Conservation (phyloP, 192 early-diverging fungal species). For the Backusella macrospora region DNA sequence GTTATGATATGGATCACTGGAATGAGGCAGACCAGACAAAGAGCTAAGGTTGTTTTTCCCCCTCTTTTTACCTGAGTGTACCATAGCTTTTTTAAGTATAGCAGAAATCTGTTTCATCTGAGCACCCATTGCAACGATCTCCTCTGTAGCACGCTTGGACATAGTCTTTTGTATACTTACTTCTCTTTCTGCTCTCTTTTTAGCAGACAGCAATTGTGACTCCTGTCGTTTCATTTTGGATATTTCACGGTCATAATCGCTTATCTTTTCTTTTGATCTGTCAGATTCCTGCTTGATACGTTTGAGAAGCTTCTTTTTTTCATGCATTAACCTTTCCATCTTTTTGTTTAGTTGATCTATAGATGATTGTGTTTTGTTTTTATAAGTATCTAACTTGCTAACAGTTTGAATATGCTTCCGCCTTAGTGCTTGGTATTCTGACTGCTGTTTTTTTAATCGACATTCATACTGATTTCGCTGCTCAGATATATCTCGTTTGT, state of each 20-base stretch:
- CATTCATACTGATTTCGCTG: conserved; percentile 19
- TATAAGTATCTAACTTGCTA: conserved; percentile 10
- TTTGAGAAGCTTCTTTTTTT: conserved; percentile 33
- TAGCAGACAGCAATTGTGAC: background rate
- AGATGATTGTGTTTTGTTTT: conserved; percentile 12
- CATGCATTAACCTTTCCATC: conserved; percentile 21
- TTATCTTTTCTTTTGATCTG: conserved; percentile 19
- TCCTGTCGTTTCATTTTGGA: conserved; percentile 18
- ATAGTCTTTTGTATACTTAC: conserved; percentile 11
- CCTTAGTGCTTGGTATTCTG: conserved; percentile 22
- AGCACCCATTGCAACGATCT: background rate
- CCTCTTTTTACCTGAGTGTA: background rate
- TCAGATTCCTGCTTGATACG: conserved; percentile 36
- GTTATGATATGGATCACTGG: conserved; percentile 1
- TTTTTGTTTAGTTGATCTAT: conserved; percentile 21
- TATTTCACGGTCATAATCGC: conserved; percentile 19
- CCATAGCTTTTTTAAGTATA: conserved; percentile 11
- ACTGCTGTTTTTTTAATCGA: conserved; percentile 21
- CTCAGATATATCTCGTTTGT: conserved; percentile 20
- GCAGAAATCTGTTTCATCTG: conserved; percentile 22
- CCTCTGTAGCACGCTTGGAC: conserved; percentile 19
- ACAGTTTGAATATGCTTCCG: conserved; percentile 26
- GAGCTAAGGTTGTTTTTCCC: background rate
- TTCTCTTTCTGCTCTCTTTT: conserved; percentile 23
- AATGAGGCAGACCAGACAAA: background rate